Conservation (phyloP, 2,329 filamentous ascomycete genomes). For the Dothidotthia symphoricarpi region DNA sequence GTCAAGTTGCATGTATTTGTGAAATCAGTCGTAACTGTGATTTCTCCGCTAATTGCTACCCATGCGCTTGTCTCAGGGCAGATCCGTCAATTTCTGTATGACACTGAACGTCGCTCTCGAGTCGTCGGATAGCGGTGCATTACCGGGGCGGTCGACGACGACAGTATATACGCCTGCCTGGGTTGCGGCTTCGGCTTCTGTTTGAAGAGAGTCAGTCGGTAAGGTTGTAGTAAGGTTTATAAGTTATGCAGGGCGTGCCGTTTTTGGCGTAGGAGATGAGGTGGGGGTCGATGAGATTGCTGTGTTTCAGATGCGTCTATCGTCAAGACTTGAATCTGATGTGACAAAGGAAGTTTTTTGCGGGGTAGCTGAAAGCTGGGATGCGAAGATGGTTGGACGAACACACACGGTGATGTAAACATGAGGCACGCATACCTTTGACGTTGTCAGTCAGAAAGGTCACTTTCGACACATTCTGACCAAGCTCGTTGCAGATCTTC, state of each 20-base stretch:
- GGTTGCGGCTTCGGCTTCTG: conserved; percentile 48
- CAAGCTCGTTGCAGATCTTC: conserved; percentile 57
- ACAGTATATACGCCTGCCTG: conserved; percentile 45
- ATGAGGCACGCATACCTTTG: conserved; percentile 44
- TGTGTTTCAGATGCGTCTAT: background rate
- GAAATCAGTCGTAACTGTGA: no score
- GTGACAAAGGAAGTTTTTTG: background rate
- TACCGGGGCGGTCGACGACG: conserved; percentile 63
- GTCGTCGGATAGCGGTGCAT: conserved; percentile 55
- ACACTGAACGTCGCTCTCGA: conserved; percentile 22
- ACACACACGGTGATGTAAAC: conserved; percentile 1
- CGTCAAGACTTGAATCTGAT: background rate
- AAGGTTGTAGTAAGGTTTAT: conserved; percentile 1
- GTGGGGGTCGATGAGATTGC: background rate
- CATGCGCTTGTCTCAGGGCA: conserved; percentile 11
- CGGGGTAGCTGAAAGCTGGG: conserved; percentile 3
- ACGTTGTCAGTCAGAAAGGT: conserved; percentile 82
- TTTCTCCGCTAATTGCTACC: no score
- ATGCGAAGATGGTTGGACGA: conserved; percentile 1
- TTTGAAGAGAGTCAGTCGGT: conserved; percentile 15
- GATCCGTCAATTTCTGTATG: conserved; percentile 41
- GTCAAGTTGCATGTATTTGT: no score
- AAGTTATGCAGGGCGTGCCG: conserved; percentile 1
- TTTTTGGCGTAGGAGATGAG: conserved; percentile 3
- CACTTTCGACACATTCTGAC: conserved; percentile 54